phyloP scores from a whole-genome alignment of 345 rosid genomes.

The Melastoma malabathricum region DNA sequence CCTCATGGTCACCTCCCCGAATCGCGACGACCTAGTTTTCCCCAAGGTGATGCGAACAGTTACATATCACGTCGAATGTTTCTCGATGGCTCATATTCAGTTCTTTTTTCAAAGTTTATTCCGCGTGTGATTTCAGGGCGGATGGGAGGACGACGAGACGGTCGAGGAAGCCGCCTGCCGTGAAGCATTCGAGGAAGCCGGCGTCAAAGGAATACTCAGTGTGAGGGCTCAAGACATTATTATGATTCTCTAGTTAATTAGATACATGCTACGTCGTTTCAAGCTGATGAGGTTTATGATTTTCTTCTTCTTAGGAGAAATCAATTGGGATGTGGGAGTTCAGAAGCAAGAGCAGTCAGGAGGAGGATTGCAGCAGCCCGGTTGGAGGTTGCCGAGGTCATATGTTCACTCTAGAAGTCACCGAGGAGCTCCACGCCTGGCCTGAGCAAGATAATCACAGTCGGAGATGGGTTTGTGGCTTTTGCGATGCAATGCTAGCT shows the following conservation, averaged over 20 bases:
- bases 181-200: conserved; percentile 93
- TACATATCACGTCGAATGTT: no score
- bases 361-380: conserved; percentile 10
- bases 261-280: not conserved
- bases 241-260: not conserved
- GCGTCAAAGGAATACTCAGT: conserved; percentile 61
- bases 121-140: no score
- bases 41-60: conserved; percentile 43
- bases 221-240: conserved; percentile 20
- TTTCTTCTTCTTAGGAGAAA: conserved; percentile 31
- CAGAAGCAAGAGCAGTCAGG: conserved; percentile 46
- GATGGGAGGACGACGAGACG: conserved; percentile 97
- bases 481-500: no score
- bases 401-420: conserved; percentile 57
- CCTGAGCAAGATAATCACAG: conserved; percentile 45
- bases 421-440: conserved; percentile 72
- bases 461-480: conserved; percentile 55
- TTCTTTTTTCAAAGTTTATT: not conserved
- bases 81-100: not conserved
- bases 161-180: conserved; percentile 77
- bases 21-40: conserved; percentile 66
- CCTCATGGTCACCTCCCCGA: conserved; percentile 84
- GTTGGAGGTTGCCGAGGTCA: conserved; percentile 49
- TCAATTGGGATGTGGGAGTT: conserved; percentile 67
- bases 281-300: not conserved